Conservation (phyloP, 805 yeast genomes). For the Ogataea populi-albae region DNA sequence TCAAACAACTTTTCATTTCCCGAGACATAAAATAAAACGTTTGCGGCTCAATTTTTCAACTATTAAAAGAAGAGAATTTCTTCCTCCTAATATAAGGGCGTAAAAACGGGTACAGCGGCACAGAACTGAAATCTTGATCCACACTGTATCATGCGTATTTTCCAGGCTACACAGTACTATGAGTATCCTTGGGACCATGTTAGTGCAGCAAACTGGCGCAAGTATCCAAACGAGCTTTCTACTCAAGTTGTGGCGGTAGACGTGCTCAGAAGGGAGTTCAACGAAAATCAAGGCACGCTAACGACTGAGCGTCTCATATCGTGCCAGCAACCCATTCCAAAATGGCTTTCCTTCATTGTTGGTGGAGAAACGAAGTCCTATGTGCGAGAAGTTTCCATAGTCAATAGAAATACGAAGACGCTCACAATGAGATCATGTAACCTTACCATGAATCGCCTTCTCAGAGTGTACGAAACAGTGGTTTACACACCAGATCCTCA, state of each 20-base stretch:
- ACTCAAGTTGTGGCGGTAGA: slow-evolving; percentile 95
- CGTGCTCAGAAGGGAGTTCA: slow-evolving; percentile 70
- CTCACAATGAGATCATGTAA: slow-evolving; percentile 82
- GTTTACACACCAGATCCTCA: slow-evolving; percentile 65
- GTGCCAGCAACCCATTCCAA: slow-evolving; percentile 81
- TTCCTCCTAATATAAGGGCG: too few species aligned
- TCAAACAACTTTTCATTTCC: too few species aligned
- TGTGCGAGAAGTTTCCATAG: slow-evolving; percentile 86
- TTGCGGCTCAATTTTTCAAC: too few species aligned
- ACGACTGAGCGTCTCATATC: slow-evolving; percentile 86
- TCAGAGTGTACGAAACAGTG: slow-evolving; percentile 87
- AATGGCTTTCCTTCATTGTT: slow-evolving; percentile 69
- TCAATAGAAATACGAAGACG: slow-evolving; percentile 62
- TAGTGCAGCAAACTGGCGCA: slow-evolving; percentile 94
- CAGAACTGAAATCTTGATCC: too few species aligned
- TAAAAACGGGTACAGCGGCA: too few species aligned
- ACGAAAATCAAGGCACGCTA: slow-evolving; percentile 49
- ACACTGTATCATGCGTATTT: slow-evolving; percentile 81
- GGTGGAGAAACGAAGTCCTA: slow-evolving; percentile 74
- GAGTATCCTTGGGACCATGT: slow-evolving; percentile 91
- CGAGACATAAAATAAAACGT: too few species aligned
- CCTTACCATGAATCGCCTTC: slow-evolving; percentile 71
- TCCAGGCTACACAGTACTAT: slow-evolving; percentile 65
- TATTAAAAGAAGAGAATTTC: too few species aligned
- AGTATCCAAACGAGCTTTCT: slow-evolving; percentile 92